phyloP scores from a whole-genome alignment of 2,329 filamentous ascomycete genomes.

The Magnaporthiopsis incrustans region DNA sequence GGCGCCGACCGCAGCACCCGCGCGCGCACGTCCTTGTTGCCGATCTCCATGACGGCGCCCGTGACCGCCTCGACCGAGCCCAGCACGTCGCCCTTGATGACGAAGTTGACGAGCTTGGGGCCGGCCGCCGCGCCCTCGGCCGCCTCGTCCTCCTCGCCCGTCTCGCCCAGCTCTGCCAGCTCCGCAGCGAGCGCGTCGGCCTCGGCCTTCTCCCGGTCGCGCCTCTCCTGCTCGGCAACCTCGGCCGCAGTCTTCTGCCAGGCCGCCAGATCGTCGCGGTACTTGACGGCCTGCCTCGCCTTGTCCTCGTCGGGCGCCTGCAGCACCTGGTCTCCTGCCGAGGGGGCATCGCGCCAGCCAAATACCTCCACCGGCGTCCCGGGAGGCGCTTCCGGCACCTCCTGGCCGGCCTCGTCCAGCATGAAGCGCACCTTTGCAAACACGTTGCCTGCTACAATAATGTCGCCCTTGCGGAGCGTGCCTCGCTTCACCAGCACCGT shows the following conservation, averaged over 20 bases:
- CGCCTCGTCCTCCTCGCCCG: constrained; percentile 22
- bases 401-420: constrained; percentile 73
- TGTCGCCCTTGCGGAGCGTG: constrained; percentile 71
- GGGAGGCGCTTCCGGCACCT: constrained; percentile 67
- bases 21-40: constrained; percentile 75
- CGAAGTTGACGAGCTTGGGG: constrained; percentile 61
- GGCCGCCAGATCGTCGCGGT: constrained; percentile 65
- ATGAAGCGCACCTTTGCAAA: constrained; percentile 82
- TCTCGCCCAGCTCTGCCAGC: constrained; percentile 24
- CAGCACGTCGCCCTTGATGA: constrained; percentile 86
- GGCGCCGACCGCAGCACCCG: constrained; percentile 70
- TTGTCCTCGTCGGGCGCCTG: constrained; percentile 72
- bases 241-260: constrained; percentile 69
- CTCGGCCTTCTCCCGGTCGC: constrained; percentile 49
- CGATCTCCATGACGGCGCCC: constrained; percentile 67
- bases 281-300: constrained; percentile 70
- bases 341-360: constrained; percentile 80
- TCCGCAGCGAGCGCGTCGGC: constrained; percentile 30
- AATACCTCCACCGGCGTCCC: constrained; percentile 88
- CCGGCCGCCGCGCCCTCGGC: constrained; percentile 27
- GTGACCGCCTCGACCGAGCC: constrained; percentile 89
- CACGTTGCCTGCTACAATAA: constrained; percentile 79
- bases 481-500: constrained; percentile 85
- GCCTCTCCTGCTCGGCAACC: constrained; percentile 64
- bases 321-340: constrained; percentile 79